Conservation (phyloP, 1,284 basidiomycete species). For the Schizophyllum commune region DNA sequence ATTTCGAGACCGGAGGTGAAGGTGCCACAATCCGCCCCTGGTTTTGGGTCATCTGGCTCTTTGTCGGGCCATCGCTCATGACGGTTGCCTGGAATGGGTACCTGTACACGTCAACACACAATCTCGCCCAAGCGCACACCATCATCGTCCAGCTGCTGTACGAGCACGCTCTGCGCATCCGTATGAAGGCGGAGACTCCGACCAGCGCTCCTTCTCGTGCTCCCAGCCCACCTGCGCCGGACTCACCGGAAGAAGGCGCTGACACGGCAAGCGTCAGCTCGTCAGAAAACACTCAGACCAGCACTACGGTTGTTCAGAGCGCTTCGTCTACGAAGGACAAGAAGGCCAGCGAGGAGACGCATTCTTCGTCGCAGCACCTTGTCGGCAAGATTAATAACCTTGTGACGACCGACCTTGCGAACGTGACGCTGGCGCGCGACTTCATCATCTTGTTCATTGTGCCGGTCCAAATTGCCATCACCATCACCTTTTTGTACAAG, state of each 20-base stretch:
- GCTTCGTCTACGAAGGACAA: not conserved
- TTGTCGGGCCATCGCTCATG: constrained; percentile 24
- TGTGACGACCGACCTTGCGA: constrained; percentile 16
- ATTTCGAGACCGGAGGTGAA: constrained; percentile 27
- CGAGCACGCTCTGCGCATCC: constrained; percentile 48
- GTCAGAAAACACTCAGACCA: not conserved
- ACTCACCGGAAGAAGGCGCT: not conserved
- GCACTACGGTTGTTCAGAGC: not conserved
- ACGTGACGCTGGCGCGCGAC: constrained; percentile 15
- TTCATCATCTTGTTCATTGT: constrained; percentile 14
- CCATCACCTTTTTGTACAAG: constrained; percentile 34
- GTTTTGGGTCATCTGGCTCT: constrained; percentile 32
- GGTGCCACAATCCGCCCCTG: constrained; percentile 24
- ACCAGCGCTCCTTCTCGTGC: constrained; percentile 2
- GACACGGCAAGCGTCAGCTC: not conserved
- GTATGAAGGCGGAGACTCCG: constrained; percentile 36
- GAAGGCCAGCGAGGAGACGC: not conserved
- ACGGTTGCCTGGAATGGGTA: constrained; percentile 14
- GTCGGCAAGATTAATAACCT: constrained; percentile 17
- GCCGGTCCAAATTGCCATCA: constrained; percentile 23
- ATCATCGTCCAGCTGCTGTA: constrained; percentile 53
- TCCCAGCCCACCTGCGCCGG: not conserved
- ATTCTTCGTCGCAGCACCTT: constrained; percentile 3
- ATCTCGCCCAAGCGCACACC: constrained; percentile 26
- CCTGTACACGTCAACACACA: constrained; percentile 7